phyloP scores from a whole-genome alignment of 1,139 yeast genomes.

The Magnusiomyces starmeri region DNA sequence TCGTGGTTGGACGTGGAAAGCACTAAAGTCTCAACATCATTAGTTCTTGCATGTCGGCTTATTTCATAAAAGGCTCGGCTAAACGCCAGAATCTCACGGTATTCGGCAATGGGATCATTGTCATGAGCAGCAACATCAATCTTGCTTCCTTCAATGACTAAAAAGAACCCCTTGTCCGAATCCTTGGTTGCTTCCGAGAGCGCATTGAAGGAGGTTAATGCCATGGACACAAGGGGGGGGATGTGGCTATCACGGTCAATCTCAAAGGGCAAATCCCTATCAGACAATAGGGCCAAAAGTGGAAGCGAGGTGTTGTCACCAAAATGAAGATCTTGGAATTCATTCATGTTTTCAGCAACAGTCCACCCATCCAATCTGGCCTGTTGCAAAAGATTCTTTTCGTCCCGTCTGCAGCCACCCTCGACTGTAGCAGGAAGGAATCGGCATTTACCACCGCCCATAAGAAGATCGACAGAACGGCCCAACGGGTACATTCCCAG shows the following conservation, averaged over 20 bases:
- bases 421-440: constrained; percentile 40
- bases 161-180: constrained; percentile 70
- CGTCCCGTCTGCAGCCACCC: constrained; percentile 63
- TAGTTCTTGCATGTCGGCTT: constrained; percentile 51
- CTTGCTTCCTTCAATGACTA: constrained; percentile 78
- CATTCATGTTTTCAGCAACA: constrained; percentile 50
- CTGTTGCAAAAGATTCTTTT: constrained; percentile 53
- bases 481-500: constrained; percentile 74
- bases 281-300: constrained; percentile 61
- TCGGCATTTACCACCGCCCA: constrained; percentile 87
- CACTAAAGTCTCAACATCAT: constrained; percentile 65
- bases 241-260: constrained; percentile 55
- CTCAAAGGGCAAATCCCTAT: constrained; percentile 71
- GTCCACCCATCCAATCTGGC: constrained; percentile 58
- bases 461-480: constrained; percentile 65
- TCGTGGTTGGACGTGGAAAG: constrained; percentile 85
- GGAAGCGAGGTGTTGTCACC: constrained; percentile 65
- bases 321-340: constrained; percentile 46
- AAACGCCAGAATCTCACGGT: constrained; percentile 66
- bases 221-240: constrained; percentile 73
- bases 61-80: constrained; percentile 70
- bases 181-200: constrained; percentile 57
- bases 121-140: constrained; percentile 90
- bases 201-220: constrained; percentile 59
- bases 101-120: constrained; percentile 86